Evolutionary conservation across 306 rosid genomes (phyloP).

Genomic region (Fagus sylvatica): DNA sequence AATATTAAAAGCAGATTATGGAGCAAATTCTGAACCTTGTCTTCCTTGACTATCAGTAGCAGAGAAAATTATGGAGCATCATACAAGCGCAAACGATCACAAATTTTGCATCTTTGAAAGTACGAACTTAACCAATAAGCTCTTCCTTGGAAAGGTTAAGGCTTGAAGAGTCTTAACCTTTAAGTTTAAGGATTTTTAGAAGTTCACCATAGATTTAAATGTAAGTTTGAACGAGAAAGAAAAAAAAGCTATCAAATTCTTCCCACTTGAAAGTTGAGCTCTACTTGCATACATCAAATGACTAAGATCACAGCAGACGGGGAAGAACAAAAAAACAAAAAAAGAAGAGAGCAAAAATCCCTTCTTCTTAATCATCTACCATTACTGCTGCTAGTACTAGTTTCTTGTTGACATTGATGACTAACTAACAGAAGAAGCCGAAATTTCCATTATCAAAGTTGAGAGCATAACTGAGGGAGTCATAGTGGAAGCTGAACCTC

Average conservation of each 20-base stretch:
- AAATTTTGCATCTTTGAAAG: background rate
- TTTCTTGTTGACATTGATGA: background rate
- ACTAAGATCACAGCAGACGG: background rate
- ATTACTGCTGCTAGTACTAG: background rate
- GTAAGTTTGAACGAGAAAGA: background rate
- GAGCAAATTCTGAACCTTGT: background rate
- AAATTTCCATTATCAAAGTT: conserved; percentile 64
- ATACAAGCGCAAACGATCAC: background rate
- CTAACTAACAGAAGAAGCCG: conserved; percentile 45
- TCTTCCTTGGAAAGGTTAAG: background rate
- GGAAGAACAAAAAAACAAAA: background rate
- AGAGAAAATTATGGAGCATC: background rate
- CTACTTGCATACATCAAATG: background rate
- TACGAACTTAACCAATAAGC: background rate
- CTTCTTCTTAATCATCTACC: background rate
- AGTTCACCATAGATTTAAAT: background rate
- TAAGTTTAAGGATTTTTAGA: background rate
- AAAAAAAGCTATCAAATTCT: background rate
- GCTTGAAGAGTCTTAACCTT: too few relatives aligned
- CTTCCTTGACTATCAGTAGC: background rate
- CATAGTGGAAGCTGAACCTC: conserved; percentile 51
- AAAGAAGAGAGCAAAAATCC: background rate
- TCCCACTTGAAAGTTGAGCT: background rate
- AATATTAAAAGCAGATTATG: background rate
- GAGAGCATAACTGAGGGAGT: conserved; percentile 64